Conservation (phyloP, 2,329 filamentous ascomycete species). For the Davidsoniella neocaledoniae region DNA sequence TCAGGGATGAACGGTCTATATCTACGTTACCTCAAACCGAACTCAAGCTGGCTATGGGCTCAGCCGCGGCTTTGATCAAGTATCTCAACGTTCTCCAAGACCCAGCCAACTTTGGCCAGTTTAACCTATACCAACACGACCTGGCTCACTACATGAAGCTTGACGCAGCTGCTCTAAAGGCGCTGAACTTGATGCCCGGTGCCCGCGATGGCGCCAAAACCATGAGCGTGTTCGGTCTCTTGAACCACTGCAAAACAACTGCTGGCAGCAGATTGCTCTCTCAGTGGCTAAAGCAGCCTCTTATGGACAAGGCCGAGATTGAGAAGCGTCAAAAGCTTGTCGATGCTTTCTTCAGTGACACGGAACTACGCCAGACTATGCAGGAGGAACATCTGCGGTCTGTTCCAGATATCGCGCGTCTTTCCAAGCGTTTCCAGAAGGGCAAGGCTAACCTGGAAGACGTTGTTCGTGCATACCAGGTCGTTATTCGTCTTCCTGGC, state of each 20-base stretch:
- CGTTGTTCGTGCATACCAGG: conserved; percentile 88
- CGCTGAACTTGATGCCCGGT: conserved; percentile 92
- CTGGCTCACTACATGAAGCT: conserved; percentile 96
- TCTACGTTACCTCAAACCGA: conserved; percentile 76
- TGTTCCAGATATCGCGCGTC: conserved; percentile 82
- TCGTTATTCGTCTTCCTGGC: conserved; percentile 76
- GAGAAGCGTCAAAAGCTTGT: conserved; percentile 85
- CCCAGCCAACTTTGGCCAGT: conserved; percentile 89
- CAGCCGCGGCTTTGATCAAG: conserved; percentile 82
- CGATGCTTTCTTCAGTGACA: conserved; percentile 85
- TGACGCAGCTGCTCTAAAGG: conserved; percentile 83
- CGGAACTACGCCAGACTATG: conserved; percentile 83
- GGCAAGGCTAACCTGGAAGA: conserved; percentile 86
- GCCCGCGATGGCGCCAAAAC: conserved; percentile 88
- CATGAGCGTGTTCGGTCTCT: conserved; percentile 85
- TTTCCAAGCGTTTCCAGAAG: conserved; percentile 89
- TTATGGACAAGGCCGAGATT: conserved; percentile 83
- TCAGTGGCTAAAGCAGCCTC: conserved; percentile 93
- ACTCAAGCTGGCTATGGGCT: conserved; percentile 88
- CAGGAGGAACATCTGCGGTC: conserved; percentile 89
- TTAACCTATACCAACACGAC: conserved; percentile 93
- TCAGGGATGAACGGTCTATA: conserved; percentile 71
- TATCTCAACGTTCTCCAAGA: conserved; percentile 86
- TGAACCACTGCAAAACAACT: conserved; percentile 96
- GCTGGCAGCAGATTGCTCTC: conserved; percentile 77